These are phyloP conservation scores for Rhizophora mangle DNA, from an alignment of 345 rosid genomes.

Conservation along the genomic window DNA sequence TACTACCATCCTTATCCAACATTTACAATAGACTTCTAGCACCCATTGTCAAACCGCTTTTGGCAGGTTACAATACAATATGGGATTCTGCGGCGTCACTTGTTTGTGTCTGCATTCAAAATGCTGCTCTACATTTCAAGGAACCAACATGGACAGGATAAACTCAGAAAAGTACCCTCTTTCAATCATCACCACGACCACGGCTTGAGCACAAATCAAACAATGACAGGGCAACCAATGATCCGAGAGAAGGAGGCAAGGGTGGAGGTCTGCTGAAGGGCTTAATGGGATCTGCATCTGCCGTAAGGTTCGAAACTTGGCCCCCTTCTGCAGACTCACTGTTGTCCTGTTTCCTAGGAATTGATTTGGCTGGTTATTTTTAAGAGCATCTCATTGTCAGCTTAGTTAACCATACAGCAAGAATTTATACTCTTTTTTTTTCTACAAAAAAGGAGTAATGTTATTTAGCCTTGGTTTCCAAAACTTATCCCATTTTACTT, in stretches of 20 bases:
- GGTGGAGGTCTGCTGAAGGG: constrained; percentile 63
- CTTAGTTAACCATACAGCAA: background rate
- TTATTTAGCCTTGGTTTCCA: no score
- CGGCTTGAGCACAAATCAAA: constrained; percentile 44
- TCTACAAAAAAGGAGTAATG: no score
- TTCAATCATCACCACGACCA: constrained; percentile 39
- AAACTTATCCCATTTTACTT: no score
- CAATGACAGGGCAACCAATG: constrained; percentile 49
- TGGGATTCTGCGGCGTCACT: constrained; percentile 36
- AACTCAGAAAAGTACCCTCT: background rate
- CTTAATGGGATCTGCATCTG: constrained; percentile 41
- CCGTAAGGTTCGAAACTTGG: constrained; percentile 8
- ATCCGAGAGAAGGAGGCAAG: constrained; percentile 47
- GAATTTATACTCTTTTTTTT: no score
- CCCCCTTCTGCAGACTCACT: constrained; percentile 18
- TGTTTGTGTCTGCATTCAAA: constrained; percentile 34
- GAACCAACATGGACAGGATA: constrained; percentile 35
- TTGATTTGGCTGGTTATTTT: constrained; percentile 27
- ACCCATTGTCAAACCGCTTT: constrained; percentile 41
- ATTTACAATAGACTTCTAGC: constrained; percentile 42
- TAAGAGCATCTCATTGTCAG: background rate
- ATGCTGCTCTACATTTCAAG: constrained; percentile 35
- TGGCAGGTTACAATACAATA: constrained; percentile 46
- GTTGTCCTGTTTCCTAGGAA: constrained; percentile 38
- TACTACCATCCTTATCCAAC: constrained; percentile 32